Conservation (phyloP, 768 basidiomycete genomes). For the Calocybe gangraenosa region DNA sequence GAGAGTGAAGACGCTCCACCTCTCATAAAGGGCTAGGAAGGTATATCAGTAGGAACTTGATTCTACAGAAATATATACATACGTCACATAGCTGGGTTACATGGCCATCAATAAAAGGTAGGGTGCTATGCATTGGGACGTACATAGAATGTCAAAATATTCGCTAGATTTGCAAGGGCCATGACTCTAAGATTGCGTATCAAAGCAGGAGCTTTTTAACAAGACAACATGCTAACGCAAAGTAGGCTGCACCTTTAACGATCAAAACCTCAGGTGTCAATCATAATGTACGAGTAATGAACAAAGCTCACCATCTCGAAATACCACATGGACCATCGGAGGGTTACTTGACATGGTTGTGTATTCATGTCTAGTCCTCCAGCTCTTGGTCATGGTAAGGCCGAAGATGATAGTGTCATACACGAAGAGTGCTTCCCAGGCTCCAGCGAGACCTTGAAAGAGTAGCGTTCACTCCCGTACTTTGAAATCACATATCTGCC, state of each 20-base stretch:
- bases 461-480: background rate
- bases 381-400: constrained; percentile 45
- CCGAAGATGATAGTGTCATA: constrained; percentile 45
- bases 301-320: constrained; percentile 44
- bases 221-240: constrained; percentile 44
- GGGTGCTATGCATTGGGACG: constrained; percentile 9
- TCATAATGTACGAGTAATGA: background rate
- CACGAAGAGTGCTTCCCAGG: constrained; percentile 50
- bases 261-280: background rate
- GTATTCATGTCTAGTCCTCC: constrained; percentile 27
- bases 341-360: constrained; percentile 19
- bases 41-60: constrained; percentile 2
- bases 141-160: constrained; percentile 37
- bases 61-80: constrained; percentile 1
- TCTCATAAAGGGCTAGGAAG: constrained; percentile 35
- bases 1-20: constrained; percentile 48
- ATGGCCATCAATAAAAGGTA: background rate
- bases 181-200: constrained; percentile 35
- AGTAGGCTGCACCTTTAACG: constrained; percentile 48
- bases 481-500: background rate
- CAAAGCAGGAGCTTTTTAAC: background rate
- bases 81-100: constrained; percentile 23
- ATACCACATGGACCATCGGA: constrained; percentile 36
- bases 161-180: constrained; percentile 46
- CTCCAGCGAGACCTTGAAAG: constrained; percentile 28